A percentile compares a stretch with the other conserved stretches of the same genome.
Evolutionary conservation across 148 eudicot genomes (phyloP).

Genomic region (Spergularia bocconei): DNA sequence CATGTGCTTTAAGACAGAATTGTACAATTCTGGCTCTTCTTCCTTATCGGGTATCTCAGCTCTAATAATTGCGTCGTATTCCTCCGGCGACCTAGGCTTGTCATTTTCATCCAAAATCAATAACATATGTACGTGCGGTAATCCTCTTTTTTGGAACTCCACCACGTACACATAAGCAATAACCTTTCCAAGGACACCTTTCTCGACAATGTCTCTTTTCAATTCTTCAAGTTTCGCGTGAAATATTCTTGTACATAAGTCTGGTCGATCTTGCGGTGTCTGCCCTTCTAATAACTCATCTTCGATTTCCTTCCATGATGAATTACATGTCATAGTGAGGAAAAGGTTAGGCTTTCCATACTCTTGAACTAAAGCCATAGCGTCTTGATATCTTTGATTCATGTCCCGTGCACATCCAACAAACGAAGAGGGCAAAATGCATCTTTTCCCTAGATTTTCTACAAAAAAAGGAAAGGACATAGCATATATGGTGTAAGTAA

Average conservation of each 20-base stretch:
- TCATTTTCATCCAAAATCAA: slow-evolving; percentile 4
- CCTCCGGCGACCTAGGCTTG: neutral
- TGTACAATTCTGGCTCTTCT: neutral
- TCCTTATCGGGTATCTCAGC: neutral
- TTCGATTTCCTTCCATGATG: neutral
- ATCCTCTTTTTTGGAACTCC: neutral
- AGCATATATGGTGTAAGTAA: too few species aligned
- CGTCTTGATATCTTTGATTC: too few species aligned
- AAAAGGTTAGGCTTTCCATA: too few species aligned
- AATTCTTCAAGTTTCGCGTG: slow-evolving; percentile 12
- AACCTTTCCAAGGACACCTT: neutral
- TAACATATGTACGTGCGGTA: too few species aligned
- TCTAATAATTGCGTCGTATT: neutral
- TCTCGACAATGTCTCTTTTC: neutral
- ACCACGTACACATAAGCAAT: neutral
- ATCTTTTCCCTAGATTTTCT: neutral
- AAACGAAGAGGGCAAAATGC: neutral
- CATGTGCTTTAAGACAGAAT: neutral
- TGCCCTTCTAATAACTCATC: neutral
- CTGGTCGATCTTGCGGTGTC: neutral
- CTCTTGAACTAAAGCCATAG: too few species aligned
- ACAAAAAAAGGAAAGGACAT: too few species aligned
- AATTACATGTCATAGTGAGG: too few species aligned
- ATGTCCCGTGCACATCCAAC: neutral
- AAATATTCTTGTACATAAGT: neutral